Percentiles rank a stretch among this genome's conserved stretches.
These are phyloP conservation scores for Colletotrichum somersetense DNA, from an alignment of 2,329 filamentous ascomycete species.

Conservation along the genomic window DNA sequence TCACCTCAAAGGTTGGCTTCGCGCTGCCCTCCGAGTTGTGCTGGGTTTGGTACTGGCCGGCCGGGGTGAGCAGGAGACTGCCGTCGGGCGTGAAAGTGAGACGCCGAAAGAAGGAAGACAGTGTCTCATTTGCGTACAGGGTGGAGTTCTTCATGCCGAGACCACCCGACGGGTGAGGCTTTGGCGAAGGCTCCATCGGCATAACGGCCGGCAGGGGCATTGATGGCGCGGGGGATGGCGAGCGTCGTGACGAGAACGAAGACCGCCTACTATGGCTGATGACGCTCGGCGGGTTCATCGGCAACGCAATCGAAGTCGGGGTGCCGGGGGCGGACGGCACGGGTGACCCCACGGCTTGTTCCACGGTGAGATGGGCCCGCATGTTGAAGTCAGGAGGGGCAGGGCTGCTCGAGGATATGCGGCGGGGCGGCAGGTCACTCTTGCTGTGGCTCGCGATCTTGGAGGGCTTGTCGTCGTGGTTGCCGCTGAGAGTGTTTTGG, in stretches of 20 bases:
- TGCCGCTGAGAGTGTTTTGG: conserved; percentile 81
- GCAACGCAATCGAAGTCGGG: conserved; percentile 87
- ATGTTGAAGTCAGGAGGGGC: conserved; percentile 85
- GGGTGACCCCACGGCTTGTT: conserved; percentile 78
- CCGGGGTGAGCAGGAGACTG: conserved; percentile 91
- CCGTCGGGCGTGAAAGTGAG: conserved; percentile 96
- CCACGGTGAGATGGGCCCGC: conserved; percentile 72
- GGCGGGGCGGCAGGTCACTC: conserved; percentile 91
- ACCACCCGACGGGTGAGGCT: conserved; percentile 72
- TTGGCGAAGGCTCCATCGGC: conserved; percentile 90
- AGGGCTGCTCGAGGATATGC: conserved; percentile 92
- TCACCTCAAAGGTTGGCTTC: conserved; percentile 86
- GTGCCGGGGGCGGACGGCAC: conserved; percentile 93
- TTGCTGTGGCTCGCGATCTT: conserved; percentile 83
- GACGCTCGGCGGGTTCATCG: conserved; percentile 94
- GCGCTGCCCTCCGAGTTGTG: conserved; percentile 74
- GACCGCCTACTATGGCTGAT: conserved; percentile 76
- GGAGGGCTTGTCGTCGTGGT: conserved; percentile 74
- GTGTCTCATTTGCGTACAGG: conserved; percentile 95
- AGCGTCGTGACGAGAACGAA: conserved; percentile 89
- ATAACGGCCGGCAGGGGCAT: conserved; percentile 95
- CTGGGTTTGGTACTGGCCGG: conserved; percentile 92
- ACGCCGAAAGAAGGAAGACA: conserved; percentile 96
- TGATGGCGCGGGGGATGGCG: conserved; percentile 92
- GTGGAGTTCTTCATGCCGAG: conserved; percentile 84